Evolutionary conservation across 306 rosid genomes (phyloP).

Genomic region (Corylus heterophylla): DNA sequence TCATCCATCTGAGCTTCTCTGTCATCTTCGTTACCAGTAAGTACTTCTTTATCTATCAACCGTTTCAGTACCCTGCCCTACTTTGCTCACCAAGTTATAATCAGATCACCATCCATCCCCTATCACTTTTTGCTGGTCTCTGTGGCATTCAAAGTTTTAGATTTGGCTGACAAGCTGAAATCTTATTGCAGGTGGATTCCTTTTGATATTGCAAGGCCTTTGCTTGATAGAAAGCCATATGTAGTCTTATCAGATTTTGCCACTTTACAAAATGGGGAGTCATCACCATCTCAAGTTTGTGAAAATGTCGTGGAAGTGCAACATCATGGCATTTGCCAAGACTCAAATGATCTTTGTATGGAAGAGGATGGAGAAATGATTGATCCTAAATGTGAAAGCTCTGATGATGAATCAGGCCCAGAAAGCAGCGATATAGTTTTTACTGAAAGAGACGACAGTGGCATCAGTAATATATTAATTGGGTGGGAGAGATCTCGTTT

Average conservation of each 20-base stretch:
- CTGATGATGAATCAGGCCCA: conserved; percentile 53
- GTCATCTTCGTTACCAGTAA: conserved; percentile 89
- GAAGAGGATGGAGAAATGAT: conserved; percentile 55
- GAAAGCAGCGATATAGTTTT: conserved; percentile 36
- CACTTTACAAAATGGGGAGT: conserved; percentile 53
- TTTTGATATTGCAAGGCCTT: conserved; percentile 69
- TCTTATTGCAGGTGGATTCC: conserved; percentile 73
- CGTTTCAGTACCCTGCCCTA: neutral
- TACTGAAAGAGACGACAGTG: conserved; percentile 41
- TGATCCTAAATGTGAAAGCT: conserved; percentile 47
- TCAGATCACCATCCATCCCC: conserved; percentile 9
- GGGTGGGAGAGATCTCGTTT: conserved; percentile 52
- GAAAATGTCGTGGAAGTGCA: conserved; percentile 47
- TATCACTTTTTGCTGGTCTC: conserved; percentile 9
- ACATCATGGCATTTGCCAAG: conserved; percentile 42
- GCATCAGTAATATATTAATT: conserved; percentile 52
- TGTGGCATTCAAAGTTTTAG: neutral
- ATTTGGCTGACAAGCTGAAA: conserved; percentile 38
- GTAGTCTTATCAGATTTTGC: conserved; percentile 75
- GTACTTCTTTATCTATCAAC: conserved; percentile 35
- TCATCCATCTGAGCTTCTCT: conserved; percentile 84
- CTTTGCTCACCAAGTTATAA: neutral
- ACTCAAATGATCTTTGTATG: conserved; percentile 55
- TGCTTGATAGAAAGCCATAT: conserved; percentile 70
- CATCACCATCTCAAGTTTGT: conserved; percentile 27